Evolutionary conservation across 352 stramenopile genomes (phyloP).

Genomic region (Salisapilia sapeloensis): DNA sequence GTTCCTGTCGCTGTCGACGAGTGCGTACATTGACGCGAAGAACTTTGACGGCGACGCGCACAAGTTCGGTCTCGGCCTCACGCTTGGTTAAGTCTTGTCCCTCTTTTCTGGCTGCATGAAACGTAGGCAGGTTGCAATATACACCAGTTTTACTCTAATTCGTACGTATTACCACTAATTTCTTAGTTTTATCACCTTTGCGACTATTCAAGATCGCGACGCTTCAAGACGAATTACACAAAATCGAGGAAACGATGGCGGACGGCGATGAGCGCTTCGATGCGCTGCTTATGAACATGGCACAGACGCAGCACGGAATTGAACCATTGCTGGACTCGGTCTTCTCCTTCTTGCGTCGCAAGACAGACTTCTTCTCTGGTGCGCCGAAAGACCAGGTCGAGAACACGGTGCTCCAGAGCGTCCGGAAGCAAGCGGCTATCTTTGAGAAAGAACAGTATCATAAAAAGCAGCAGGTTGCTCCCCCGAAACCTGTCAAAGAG

Average conservation of each 20-base stretch:
- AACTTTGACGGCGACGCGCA: slow-evolving; percentile 74
- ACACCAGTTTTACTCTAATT: no score
- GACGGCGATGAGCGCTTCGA: slow-evolving; percentile 78
- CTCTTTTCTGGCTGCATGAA: no score
- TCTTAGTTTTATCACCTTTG: no score
- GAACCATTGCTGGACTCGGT: slow-evolving; percentile 96
- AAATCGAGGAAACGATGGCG: slow-evolving; percentile 15
- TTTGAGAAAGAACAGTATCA: slow-evolving; percentile 63
- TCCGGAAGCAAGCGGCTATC: slow-evolving; percentile 85
- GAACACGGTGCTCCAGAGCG: slow-evolving; percentile 73
- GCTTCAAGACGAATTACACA: neutral
- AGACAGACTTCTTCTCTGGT: slow-evolving; percentile 98
- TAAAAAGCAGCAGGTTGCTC: slow-evolving; percentile 60
- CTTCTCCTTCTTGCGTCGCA: slow-evolving; percentile 96
- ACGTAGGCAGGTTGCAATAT: no score
- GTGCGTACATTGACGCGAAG: slow-evolving; percentile 71
- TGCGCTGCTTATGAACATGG: slow-evolving; percentile 94
- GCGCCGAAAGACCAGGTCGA: slow-evolving; percentile 61
- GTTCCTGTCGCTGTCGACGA: slow-evolving; percentile 55
- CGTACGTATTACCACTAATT: no score
- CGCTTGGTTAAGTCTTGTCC: slow-evolving; percentile 49
- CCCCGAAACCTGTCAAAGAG: no score
- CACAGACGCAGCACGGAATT: slow-evolving; percentile 93
- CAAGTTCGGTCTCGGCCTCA: slow-evolving; percentile 73
- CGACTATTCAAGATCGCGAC: no score